phyloP scores from a whole-genome alignment of 495 filamentous ascomycete genomes.

The Aspergillus sclerotioniger region DNA sequence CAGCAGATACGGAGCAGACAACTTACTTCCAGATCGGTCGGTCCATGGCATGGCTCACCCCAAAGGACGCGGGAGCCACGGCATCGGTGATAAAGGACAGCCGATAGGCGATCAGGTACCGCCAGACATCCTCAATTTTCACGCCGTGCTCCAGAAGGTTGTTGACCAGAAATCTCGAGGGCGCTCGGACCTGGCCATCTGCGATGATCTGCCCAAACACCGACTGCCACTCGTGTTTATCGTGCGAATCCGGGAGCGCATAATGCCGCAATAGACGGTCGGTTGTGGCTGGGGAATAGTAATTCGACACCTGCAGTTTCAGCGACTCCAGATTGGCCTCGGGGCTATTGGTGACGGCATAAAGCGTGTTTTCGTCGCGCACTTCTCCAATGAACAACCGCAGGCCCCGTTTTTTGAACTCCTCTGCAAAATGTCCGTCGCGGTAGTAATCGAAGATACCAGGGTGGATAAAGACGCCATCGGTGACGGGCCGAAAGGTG shows the following conservation, averaged over 20 bases:
- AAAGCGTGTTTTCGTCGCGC: conserved; percentile 44
- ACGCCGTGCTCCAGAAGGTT: conserved; percentile 22
- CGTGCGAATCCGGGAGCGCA: conserved; percentile 22
- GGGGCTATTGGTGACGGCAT: conserved; percentile 35
- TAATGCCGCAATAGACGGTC: conserved; percentile 37
- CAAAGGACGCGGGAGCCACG: conserved; percentile 21
- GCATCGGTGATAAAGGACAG: conserved; percentile 29
- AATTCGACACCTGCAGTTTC: conserved; percentile 39
- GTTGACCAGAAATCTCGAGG: conserved; percentile 27
- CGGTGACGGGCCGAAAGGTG: conserved; percentile 46
- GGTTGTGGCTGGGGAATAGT: conserved; percentile 40
- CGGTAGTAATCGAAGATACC: conserved; percentile 39
- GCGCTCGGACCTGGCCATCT: conserved; percentile 44
- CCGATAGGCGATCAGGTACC: conserved; percentile 26
- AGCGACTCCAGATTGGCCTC: conserved; percentile 35
- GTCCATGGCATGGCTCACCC: conserved; percentile 30
- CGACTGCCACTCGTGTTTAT: conserved; percentile 39
- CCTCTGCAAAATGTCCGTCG: conserved; percentile 38
- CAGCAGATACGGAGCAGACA: background rate
- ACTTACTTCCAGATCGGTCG: conserved; percentile 31
- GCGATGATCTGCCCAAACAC: conserved; percentile 47
- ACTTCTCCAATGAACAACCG: conserved; percentile 49
- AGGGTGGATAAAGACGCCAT: conserved; percentile 38
- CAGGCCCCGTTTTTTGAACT: conserved; percentile 37
- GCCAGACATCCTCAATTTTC: conserved; percentile 24